Evolutionary conservation across 352 stramenopile species (phyloP).

Genomic region (Phytopythium litorale): DNA sequence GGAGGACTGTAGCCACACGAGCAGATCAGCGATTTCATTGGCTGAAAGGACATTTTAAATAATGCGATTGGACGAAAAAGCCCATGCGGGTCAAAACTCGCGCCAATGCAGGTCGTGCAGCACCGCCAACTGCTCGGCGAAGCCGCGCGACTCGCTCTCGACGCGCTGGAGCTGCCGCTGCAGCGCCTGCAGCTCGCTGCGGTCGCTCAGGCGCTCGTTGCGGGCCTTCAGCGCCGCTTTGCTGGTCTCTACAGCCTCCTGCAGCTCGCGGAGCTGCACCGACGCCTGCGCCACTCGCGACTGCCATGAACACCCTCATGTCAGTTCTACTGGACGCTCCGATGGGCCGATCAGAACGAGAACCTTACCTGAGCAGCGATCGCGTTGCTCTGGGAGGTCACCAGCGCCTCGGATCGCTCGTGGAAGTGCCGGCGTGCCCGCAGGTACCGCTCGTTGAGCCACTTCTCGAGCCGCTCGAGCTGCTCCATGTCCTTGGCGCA

Average conservation of each 20-base stretch:
- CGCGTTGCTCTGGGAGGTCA: constrained; percentile 8
- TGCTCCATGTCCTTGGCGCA: constrained; percentile 17
- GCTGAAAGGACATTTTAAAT: constrained; percentile 9
- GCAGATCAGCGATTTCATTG: constrained; percentile 3
- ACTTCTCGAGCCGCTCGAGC: constrained; percentile 29
- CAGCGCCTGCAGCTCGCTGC: constrained; percentile 29
- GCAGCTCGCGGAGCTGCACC: constrained; percentile 17
- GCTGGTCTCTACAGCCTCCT: constrained; percentile 12
- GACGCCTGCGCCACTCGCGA: constrained; percentile 11
- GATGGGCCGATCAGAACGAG: not conserved
- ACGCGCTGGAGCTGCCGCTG: constrained; percentile 41
- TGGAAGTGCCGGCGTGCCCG: constrained; percentile 22
- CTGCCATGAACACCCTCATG: not conserved
- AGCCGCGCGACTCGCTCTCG: constrained; percentile 33
- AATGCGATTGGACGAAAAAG: constrained; percentile 14
- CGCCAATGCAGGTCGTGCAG: constrained; percentile 31
- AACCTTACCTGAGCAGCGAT: constrained; percentile 17
- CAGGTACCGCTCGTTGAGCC: constrained; percentile 28
- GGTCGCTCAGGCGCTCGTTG: constrained; percentile 30
- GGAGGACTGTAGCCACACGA: not conserved
- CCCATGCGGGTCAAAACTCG: constrained; percentile 8
- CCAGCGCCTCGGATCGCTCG: constrained; percentile 19
- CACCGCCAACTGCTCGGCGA: constrained; percentile 35
- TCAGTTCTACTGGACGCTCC: not conserved
- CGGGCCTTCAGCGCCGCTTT: constrained; percentile 14